Conservation (phyloP, 306 rosid species). For the Vicia sativa region DNA sequence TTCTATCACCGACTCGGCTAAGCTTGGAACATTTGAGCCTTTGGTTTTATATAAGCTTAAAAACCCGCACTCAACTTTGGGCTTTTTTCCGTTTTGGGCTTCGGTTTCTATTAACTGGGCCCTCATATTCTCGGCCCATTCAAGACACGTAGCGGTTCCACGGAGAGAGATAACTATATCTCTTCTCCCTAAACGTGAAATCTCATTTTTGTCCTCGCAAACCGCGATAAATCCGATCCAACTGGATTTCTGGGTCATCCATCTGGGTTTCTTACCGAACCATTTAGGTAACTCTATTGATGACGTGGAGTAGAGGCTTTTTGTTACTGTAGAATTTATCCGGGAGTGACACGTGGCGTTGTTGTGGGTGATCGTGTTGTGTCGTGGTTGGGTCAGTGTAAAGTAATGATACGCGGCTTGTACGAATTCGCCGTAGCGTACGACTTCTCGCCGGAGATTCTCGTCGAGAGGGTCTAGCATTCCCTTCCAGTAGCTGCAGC, state of each 20-base stretch:
- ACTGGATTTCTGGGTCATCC: constrained; percentile 96
- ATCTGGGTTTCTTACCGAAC: constrained; percentile 67
- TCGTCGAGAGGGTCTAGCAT: constrained; percentile 85
- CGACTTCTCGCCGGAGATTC: constrained; percentile 96
- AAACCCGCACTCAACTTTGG: constrained; percentile 87
- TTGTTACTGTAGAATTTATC: constrained; percentile 79
- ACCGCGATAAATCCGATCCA: constrained; percentile 91
- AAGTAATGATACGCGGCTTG: constrained; percentile 85
- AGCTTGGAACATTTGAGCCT: constrained; percentile 73
- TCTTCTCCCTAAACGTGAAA: constrained; percentile 75
- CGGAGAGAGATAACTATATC: constrained; percentile 90
- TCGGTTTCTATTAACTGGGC: constrained; percentile 52
- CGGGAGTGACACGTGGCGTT: constrained; percentile 51
- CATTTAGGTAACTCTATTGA: constrained; percentile 74
- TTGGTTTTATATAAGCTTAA: constrained; percentile 65
- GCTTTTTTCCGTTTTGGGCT: constrained; percentile 1
- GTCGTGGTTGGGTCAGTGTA: constrained; percentile 74
- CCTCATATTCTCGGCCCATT: constrained; percentile 86
- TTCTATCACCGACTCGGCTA: constrained; percentile 65
- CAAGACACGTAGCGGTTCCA: constrained; percentile 89
- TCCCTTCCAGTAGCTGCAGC: constrained; percentile 75
- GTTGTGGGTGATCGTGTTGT: constrained; percentile 47
- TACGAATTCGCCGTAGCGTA: constrained; percentile 79
- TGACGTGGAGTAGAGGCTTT: constrained; percentile 82
- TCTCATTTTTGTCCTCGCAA: constrained; percentile 75